Evolutionary conservation across 805 yeast species (phyloP).

Genomic region (Hanseniaspora pseudoguilliermondii): DNA sequence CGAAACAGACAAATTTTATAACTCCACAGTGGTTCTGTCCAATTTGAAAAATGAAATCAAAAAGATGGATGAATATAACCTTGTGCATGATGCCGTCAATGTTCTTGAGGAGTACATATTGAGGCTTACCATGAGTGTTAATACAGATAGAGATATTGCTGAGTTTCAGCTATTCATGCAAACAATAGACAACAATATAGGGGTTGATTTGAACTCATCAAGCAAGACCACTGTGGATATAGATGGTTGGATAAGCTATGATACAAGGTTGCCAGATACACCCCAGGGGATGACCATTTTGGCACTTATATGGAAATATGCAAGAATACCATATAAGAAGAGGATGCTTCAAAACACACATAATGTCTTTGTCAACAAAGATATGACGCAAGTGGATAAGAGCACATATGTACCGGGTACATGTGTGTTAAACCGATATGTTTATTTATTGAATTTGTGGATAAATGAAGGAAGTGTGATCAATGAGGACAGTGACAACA

Average conservation of each 20-base stretch:
- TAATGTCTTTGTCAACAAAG: neutral
- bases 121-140: neutral
- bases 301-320: slow-evolving; percentile 8
- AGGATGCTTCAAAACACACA: neutral
- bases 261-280: slow-evolving; percentile 11
- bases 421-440: neutral
- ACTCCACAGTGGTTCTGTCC: neutral
- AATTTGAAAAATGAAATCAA: neutral
- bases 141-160: slow-evolving; percentile 5
- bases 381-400: neutral
- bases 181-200: slow-evolving; percentile 5
- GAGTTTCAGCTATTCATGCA: slow-evolving; percentile 12
- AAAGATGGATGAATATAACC: neutral
- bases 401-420: neutral
- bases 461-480: neutral
- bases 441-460: slow-evolving; percentile 6
- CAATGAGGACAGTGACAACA: slow-evolving; percentile 1
- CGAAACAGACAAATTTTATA: neutral
- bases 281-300: slow-evolving; percentile 7
- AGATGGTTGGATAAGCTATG: slow-evolving; percentile 12
- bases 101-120: slow-evolving; percentile 3
- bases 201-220: neutral
- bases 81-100: neutral
- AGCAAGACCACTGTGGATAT: neutral
- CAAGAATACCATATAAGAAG: slow-evolving; percentile 6